Percentiles rank a stretch among this genome's conserved stretches.
Conservation (phyloP, 1,284 basidiomycete species). For the Trichosporon coremiiforme region DNA sequence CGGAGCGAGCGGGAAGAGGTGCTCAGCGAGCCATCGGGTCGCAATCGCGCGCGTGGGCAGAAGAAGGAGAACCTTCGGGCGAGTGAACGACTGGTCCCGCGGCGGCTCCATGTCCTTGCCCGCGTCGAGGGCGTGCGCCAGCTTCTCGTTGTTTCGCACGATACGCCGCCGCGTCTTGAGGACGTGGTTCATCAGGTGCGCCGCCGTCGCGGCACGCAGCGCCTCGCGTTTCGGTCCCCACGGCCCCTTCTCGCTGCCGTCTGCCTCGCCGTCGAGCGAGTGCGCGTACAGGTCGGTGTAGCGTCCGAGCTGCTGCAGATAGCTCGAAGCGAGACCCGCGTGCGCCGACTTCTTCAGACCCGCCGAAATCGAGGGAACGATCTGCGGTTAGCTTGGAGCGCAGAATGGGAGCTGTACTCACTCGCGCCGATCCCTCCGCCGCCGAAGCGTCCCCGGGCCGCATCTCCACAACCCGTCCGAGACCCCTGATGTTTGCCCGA, state of each 20-base stretch:
- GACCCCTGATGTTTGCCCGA: conserved; percentile 38
- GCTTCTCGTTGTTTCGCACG: conserved; percentile 91
- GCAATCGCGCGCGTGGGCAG: conserved; percentile 90
- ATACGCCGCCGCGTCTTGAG: conserved; percentile 88
- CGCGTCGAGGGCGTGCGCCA: conserved; percentile 64
- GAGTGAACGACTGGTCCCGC: conserved; percentile 96
- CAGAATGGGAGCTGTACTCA: conserved; percentile 32
- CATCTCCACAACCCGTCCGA: conserved; percentile 64
- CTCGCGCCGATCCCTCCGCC: conserved; percentile 42
- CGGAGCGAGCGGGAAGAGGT: conserved; percentile 69
- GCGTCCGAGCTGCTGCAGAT: conserved; percentile 60
- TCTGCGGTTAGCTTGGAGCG: conserved; percentile 55
- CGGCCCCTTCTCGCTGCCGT: conserved; percentile 46
- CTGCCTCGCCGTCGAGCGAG: conserved; percentile 60
- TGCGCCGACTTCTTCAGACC: conserved; percentile 37
- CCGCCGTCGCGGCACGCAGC: conserved; percentile 67
- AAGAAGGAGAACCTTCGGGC: conserved; percentile 88
- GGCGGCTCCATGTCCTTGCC: conserved; percentile 60
- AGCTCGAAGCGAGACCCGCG: conserved; percentile 61
- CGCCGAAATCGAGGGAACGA: conserved; percentile 61
- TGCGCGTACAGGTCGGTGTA: conserved; percentile 76
- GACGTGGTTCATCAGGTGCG: conserved; percentile 82
- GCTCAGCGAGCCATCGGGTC: conserved; percentile 68
- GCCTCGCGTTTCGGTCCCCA: conserved; percentile 50
- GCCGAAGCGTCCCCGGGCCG: conserved; percentile 57